A percentile compares a stretch with the other conserved stretches of the same genome.
These are phyloP conservation scores for Primulina tabacum DNA, from an alignment of 257 asterid species.

Conservation along the genomic window DNA sequence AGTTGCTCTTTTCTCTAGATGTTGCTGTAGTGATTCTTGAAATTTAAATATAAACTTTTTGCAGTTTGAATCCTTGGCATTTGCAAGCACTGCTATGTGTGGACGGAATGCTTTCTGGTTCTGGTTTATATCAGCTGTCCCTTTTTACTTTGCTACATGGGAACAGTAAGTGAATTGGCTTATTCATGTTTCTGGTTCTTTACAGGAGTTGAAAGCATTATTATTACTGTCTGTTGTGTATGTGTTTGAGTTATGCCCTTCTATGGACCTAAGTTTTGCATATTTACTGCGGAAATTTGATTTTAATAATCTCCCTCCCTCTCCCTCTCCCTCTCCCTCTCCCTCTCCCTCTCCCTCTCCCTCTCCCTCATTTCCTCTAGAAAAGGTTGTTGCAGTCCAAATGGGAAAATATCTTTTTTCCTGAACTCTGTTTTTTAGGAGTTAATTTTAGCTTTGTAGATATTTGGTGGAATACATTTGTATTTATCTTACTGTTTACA, in stretches of 20 bases:
- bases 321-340: background rate
- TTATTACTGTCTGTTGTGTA: background rate
- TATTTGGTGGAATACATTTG: background rate
- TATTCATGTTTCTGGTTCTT: slow-evolving; percentile 14
- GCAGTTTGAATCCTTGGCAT: slow-evolving; percentile 83
- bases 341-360: background rate
- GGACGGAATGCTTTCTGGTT: slow-evolving; percentile 75
- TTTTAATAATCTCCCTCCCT: too few species aligned
- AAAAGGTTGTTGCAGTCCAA: background rate
- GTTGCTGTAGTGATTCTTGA: slow-evolving; percentile 19
- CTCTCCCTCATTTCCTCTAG: background rate
- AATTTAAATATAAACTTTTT: slow-evolving; percentile 22
- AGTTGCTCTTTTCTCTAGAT: slow-evolving; percentile 19
- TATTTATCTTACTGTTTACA: background rate
- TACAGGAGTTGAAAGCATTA: background rate
- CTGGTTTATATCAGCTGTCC: slow-evolving; percentile 86
- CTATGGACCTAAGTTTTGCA: background rate
- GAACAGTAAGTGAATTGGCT: slow-evolving; percentile 58
- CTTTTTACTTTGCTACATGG: slow-evolving; percentile 89
- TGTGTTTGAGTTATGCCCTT: background rate
- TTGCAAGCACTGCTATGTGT: slow-evolving; percentile 90
- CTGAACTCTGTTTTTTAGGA: background rate
- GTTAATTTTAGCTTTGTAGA: background rate
- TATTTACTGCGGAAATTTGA: background rate
- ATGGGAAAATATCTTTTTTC: background rate